Base-by-base conservation (phyloP, 306 rosid genomes). In the Chamaecrista fasciculata region DNA sequence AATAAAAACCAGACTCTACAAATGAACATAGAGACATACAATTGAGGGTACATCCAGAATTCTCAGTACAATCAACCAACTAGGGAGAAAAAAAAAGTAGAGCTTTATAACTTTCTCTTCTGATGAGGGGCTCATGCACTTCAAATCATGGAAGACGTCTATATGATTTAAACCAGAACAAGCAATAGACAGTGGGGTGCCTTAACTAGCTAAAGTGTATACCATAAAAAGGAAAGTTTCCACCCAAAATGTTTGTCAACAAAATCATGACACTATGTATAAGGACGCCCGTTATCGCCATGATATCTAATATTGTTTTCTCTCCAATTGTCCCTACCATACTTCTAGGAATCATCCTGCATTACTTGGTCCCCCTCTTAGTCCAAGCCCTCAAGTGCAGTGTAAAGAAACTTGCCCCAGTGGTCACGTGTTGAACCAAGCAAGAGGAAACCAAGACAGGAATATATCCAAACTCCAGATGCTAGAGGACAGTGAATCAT, bases 401-500 rank as follows among this genome's bases (percentile, higher is more conserved):
- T 66, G 79, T 49, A 82, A 76, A 76, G 80, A 74, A 69, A 78
- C 80, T 15, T 69, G 79, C 70, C 77, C 85, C 74, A 42, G 80
- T 75, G 78, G 69, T 19, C 71, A 82, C 62, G 62, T 79, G 80
- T 81, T 82, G 83, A 73, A 82, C 87, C 75, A 82, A 82, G 76
- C 80, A 84, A 80, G 83, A 86, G 87, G 88, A 79, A 83, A 85
- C 96, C 78, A 68, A 83, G 87, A 80, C 86, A 85, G 82, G 85
- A 71, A 82, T 73, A 40, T 51, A 86, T 71, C 76, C 86, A 73
- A 76, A 69, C 80, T 63, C 84, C 78, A 72, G 91, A 74, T 15
- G 79, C 87, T 57, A 77, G 76, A 77, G 70, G 74, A 80, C 78
- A 81, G 79, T 70, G 80, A 84, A 79, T 61, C 72, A 84, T 74